Percentiles rank a stretch among this genome's conserved stretches.
Conservation (phyloP, 2,329 filamentous ascomycete species). For the Neopestalotiopsis clavispora region DNA sequence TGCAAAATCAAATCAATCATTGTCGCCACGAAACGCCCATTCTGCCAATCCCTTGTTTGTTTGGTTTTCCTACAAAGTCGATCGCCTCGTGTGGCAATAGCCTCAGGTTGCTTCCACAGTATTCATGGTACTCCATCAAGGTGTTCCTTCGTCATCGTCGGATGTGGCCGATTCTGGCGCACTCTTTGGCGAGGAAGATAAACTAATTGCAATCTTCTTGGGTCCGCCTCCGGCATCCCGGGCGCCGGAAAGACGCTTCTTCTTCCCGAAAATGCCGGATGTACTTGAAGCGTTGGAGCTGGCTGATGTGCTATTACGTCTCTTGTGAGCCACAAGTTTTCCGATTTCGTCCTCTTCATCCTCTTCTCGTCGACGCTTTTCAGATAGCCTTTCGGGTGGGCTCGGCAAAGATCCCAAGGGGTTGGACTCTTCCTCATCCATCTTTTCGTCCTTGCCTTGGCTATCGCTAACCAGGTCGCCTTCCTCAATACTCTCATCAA, state of each 20-base stretch:
- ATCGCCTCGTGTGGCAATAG: constrained; percentile 12
- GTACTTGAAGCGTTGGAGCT: constrained; percentile 44
- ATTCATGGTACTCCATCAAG: constrained; percentile 19
- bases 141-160: constrained; percentile 25
- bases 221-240: constrained; percentile 46
- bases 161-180: constrained; percentile 24
- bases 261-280: constrained; percentile 47
- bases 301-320: constrained; percentile 62
- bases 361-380: constrained; percentile 90
- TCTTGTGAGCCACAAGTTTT: constrained; percentile 73
- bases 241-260: constrained; percentile 48
- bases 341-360: constrained; percentile 92
- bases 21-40: constrained; percentile 33
- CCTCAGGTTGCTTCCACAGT: background rate
- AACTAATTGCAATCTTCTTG: constrained; percentile 64
- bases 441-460: constrained; percentile 19
- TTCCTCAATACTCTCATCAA: constrained; percentile 50
- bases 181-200: constrained; percentile 51
- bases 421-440: constrained; percentile 36
- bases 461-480: background rate
- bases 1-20: constrained; percentile 26
- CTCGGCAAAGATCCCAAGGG: constrained; percentile 56
- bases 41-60: constrained; percentile 29
- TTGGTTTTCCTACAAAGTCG: constrained; percentile 24
- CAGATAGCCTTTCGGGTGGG: constrained; percentile 74